These are phyloP conservation scores for Globisporangium okanoganense DNA, from an alignment of 352 stramenopile genomes.

Conservation along the genomic window DNA sequence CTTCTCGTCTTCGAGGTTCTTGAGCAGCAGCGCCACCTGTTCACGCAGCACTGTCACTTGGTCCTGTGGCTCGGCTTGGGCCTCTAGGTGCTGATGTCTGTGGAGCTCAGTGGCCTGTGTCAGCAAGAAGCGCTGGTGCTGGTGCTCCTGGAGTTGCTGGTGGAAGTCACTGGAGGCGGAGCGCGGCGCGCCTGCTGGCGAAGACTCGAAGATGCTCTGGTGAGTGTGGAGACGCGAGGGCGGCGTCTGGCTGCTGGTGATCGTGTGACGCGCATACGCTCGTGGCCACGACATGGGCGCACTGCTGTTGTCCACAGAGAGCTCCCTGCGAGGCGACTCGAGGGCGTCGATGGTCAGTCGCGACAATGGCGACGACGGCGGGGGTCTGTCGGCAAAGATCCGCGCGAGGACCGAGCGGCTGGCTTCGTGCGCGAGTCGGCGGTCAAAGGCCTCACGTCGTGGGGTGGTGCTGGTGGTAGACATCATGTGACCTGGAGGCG, in stretches of 20 bases:
- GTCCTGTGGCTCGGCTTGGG: slow-evolving; percentile 18
- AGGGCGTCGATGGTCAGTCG: slow-evolving; percentile 3
- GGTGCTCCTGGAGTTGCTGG: slow-evolving; percentile 8
- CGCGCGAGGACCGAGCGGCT: slow-evolving; percentile 1
- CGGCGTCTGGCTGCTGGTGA: background rate
- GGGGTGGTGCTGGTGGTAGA: background rate
- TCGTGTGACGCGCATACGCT: background rate
- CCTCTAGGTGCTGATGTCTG: background rate
- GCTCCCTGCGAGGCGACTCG: background rate
- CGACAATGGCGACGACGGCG: slow-evolving; percentile 1
- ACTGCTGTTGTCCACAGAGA: background rate
- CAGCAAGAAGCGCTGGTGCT: slow-evolving; percentile 8
- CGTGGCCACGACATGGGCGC: slow-evolving; percentile 8
- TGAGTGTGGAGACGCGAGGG: background rate
- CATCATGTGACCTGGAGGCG: background rate
- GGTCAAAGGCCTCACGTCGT: background rate
- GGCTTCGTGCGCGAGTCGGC: background rate
- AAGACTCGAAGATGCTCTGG: background rate
- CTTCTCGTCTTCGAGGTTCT: slow-evolving; percentile 63
- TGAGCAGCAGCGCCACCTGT: slow-evolving; percentile 50
- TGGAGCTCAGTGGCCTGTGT: background rate
- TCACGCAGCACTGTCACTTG: slow-evolving; percentile 45
- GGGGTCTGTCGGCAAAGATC: background rate
- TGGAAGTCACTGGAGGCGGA: background rate
- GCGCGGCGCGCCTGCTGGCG: background rate